A percentile compares a stretch with the other conserved stretches of the same genome.
Evolutionary conservation across 2,329 filamentous ascomycete species (phyloP).

Genomic region (Macroventuria anomochaeta): DNA sequence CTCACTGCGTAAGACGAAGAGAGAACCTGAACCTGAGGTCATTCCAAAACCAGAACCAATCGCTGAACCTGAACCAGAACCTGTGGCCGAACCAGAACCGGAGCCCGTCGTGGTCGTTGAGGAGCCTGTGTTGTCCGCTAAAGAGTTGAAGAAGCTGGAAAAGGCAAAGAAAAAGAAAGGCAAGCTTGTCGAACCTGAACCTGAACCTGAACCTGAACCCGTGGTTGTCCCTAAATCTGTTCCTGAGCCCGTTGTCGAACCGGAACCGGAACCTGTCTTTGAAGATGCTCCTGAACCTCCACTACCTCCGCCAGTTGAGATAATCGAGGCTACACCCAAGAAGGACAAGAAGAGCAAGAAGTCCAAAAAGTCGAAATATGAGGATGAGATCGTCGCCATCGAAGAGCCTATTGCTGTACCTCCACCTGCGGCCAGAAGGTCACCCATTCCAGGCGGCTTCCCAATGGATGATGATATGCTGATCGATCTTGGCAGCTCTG

Average conservation of each 20-base stretch:
- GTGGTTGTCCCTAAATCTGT: slow-evolving; percentile 41
- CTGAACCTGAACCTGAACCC: slow-evolving; percentile 30
- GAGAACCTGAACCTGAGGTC: slow-evolving; percentile 48
- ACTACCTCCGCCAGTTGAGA: slow-evolving; percentile 21
- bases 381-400: slow-evolving; percentile 11
- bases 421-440: slow-evolving; percentile 26
- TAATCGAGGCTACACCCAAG: slow-evolving; percentile 17
- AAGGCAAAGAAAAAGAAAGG: slow-evolving; percentile 36
- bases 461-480: slow-evolving; percentile 53
- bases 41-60: slow-evolving; percentile 36
- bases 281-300: slow-evolving; percentile 28
- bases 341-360: slow-evolving; percentile 19
- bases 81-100: slow-evolving; percentile 23
- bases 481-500: slow-evolving; percentile 35
- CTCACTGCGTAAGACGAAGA: slow-evolving; percentile 54
- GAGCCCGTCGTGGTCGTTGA: slow-evolving; percentile 40
- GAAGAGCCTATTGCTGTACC: slow-evolving; percentile 27
- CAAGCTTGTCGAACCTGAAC: slow-evolving; percentile 40
- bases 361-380: slow-evolving; percentile 9
- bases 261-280: slow-evolving; percentile 39
- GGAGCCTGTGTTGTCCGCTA: slow-evolving; percentile 29
- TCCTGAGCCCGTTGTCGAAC: slow-evolving; percentile 30
- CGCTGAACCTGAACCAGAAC: slow-evolving; percentile 36
- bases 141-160: slow-evolving; percentile 26
- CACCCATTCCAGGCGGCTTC: slow-evolving; percentile 56